Evolutionary conservation across 2,329 filamentous ascomycete species (phyloP), one percentile per base, ranked within the genome.

Genomic region (Cladosporium sp.): DNA sequence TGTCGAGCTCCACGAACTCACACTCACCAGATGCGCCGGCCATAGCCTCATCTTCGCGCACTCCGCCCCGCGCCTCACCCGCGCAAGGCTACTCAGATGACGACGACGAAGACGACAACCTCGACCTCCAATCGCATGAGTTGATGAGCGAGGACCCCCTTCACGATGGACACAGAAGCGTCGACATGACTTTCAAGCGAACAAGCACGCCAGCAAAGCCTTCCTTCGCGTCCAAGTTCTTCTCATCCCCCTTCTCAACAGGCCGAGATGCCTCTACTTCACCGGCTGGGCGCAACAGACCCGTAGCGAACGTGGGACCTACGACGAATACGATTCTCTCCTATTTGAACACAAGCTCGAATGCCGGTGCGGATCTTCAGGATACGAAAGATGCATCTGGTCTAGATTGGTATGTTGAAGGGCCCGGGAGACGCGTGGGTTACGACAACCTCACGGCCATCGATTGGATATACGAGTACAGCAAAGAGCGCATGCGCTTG

Each of bases 381-480:
- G 70, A 75, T 54, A 62, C 65, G 42, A 76, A 76, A 56, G 73
- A 77, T 56, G 66, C 68, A 19, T 64, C 58, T 12, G 68, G 68
- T 0, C 58, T 73, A 17, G 92, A 97, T 68, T 97, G 92, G 92
- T 88, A 95, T 65, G 79, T 86, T 42, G 92, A 96, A 69, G 90
- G 89, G 1, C 90, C 89, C 0, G 91, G 91, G 1, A 82, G 89
- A 47, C 83, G 93, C 64, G 91, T 96, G 32, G 92, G 88, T 49
- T 99, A 99, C 72, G 92, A 96, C 64, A 88, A 99, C 71, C 77
- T 96, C 67, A 96, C 92, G 13, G 92, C 93, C 52, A 99, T 99
- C 67, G 93, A 99, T 73, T 99, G 93, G 93, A 97, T 97, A 65
- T 97, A 96, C 62, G 93, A 99, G 70, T 96, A 97, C 66, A 93